These are phyloP conservation scores for Colletotrichum somersetense DNA, from an alignment of 2,329 filamentous ascomycete species.

Conservation along the genomic window DNA sequence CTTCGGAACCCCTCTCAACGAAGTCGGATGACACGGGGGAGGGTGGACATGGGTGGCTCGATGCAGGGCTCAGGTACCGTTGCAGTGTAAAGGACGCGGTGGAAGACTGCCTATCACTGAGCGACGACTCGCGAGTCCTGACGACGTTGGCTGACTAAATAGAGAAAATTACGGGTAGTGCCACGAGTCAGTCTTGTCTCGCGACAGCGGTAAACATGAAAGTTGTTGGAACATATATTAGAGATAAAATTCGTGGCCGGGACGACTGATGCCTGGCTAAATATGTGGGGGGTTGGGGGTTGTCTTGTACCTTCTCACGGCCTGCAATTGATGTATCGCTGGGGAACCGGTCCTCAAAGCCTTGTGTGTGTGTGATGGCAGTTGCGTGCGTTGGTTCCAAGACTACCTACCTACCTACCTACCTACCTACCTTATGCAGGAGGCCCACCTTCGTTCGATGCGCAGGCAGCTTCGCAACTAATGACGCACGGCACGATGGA, in stretches of 20 bases:
- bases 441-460: slow-evolving; percentile 21
- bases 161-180: slow-evolving; percentile 7
- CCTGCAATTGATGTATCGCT: neutral
- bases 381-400: slow-evolving; percentile 6
- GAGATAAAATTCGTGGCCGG: neutral
- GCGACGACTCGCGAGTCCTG: slow-evolving; percentile 20
- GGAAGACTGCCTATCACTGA: neutral
- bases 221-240: neutral
- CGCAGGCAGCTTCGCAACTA: slow-evolving; percentile 28
- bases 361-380: slow-evolving; percentile 2
- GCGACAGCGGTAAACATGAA: slow-evolving; percentile 18
- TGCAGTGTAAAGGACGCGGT: neutral
- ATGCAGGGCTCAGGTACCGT: neutral
- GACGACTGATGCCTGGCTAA: neutral
- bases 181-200: slow-evolving; percentile 20
- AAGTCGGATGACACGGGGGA: slow-evolving; percentile 20
- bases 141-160: slow-evolving; percentile 19
- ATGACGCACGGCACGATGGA: slow-evolving; percentile 19
- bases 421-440: slow-evolving; percentile 21
- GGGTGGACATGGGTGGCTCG: neutral
- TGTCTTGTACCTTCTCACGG: neutral
- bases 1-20: neutral
- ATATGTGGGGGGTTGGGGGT: neutral
- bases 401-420: neutral
- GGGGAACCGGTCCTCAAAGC: neutral